Evolutionary conservation across 2,329 filamentous ascomycete genomes (phyloP).

Genomic region (Neonectria coccinea): DNA sequence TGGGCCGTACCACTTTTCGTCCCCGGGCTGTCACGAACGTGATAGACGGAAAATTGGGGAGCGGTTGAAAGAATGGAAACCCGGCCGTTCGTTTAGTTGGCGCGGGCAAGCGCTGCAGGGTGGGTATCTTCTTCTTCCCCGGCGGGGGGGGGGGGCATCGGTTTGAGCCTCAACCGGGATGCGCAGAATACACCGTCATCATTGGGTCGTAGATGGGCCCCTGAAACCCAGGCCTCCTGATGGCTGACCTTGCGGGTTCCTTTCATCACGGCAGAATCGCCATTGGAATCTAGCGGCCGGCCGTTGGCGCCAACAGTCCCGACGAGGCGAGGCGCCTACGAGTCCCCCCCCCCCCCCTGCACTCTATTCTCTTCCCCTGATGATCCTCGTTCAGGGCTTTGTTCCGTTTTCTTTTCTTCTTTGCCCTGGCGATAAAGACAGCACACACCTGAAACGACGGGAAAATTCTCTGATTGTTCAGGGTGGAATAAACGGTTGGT

Average conservation of each 20-base stretch:
- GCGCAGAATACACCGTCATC: not conserved
- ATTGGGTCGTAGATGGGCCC: constrained; percentile 31
- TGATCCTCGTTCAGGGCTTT: not conserved
- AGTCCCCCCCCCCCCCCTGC: too few relatives aligned
- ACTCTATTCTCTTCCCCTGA: constrained; percentile 7
- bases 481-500: not conserved
- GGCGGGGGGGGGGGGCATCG: constrained; percentile 14
- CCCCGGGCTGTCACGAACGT: constrained; percentile 14
- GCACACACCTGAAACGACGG: constrained; percentile 24
- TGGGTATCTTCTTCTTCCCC: not conserved
- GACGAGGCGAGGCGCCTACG: not conserved
- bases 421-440: constrained; percentile 2
- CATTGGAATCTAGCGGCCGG: constrained; percentile 34
- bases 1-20: not conserved
- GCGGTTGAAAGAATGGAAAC: constrained; percentile 19
- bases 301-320: not conserved
- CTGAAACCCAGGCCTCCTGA: constrained; percentile 34
- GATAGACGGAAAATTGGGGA: constrained; percentile 29
- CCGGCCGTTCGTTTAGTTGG: constrained; percentile 8
- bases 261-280: constrained; percentile 38
- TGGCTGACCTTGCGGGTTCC: constrained; percentile 22
- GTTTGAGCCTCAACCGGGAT: constrained; percentile 40
- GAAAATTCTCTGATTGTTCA: constrained; percentile 23
- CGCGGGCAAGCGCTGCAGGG: not conserved
- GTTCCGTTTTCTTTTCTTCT: not conserved